These are phyloP conservation scores for Tetrapisispora arboricola DNA, from an alignment of 805 yeast genomes.

Conservation along the genomic window DNA sequence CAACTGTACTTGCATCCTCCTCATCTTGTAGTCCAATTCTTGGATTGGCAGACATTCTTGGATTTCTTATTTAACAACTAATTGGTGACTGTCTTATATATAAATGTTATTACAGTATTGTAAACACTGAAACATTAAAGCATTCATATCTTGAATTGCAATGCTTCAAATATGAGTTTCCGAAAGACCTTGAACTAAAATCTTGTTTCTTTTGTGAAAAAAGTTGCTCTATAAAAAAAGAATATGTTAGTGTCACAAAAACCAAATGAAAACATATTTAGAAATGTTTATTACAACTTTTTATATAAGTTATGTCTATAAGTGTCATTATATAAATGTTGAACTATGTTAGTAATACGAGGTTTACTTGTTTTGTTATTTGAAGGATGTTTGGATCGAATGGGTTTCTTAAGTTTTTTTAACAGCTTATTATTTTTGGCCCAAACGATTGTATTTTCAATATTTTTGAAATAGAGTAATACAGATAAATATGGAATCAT, in stretches of 20 bases:
- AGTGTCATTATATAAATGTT: slow-evolving; percentile 1
- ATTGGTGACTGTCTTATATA: too few relatives aligned
- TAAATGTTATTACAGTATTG: too few relatives aligned
- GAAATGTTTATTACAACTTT: slow-evolving; percentile 2
- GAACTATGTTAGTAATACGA: not conserved
- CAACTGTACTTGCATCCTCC: not conserved
- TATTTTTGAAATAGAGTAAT: not conserved
- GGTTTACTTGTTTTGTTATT: slow-evolving; percentile 1
- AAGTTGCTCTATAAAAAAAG: too few relatives aligned
- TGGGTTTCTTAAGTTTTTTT: not conserved
- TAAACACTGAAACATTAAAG: too few relatives aligned
- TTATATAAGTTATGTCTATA: slow-evolving; percentile 3
- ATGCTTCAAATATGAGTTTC: too few relatives aligned
- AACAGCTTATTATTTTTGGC: not conserved
- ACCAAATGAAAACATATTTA: not conserved
- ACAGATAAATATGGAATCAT: not conserved
- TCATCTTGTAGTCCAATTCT: not conserved
- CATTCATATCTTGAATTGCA: too few relatives aligned
- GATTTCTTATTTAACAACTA: too few relatives aligned
- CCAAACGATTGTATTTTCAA: not conserved
- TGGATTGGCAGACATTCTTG: not conserved
- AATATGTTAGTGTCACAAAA: slow-evolving; percentile 1
- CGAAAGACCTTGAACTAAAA: too few relatives aligned
- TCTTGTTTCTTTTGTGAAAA: too few relatives aligned
- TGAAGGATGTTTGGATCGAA: not conserved